These are phyloP conservation scores for Clitopilus passeckerianus DNA, from an alignment of 768 basidiomycete species.

Conservation along the genomic window DNA sequence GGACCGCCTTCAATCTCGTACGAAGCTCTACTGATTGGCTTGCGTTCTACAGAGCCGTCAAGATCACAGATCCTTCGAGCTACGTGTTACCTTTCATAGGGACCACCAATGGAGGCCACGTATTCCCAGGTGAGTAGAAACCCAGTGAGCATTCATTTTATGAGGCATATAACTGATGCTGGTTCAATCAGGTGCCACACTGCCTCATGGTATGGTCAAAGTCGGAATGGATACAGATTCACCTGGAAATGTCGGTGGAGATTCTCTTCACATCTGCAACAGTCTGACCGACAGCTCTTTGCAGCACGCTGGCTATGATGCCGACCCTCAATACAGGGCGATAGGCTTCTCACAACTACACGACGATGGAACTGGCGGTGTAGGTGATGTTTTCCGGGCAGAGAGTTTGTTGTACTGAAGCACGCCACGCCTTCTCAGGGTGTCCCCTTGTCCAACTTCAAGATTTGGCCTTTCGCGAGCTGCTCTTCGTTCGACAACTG, in stretches of 20 bases:
- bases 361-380: conserved; percentile 59
- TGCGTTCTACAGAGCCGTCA: not conserved
- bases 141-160: not conserved
- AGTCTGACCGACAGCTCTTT: not conserved
- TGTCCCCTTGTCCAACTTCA: conserved; percentile 57
- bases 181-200: conserved; percentile 43
- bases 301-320: conserved; percentile 46
- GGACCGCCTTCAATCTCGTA: not conserved
- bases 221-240: conserved; percentile 65
- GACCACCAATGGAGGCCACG: conserved; percentile 60
- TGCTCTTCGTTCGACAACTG: conserved; percentile 53
- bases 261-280: not conserved
- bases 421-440: conserved; percentile 22
- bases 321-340: conserved; percentile 32
- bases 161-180: not conserved
- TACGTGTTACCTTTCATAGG: conserved; percentile 61
- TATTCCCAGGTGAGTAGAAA: conserved; percentile 47
- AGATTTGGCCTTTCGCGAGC: conserved; percentile 47
- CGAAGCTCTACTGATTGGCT: not conserved
- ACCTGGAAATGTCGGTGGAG: conserved; percentile 43
- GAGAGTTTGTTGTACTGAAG: not conserved
- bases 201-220: conserved; percentile 71
- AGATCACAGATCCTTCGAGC: conserved; percentile 31
- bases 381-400: conserved; percentile 17
- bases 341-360: conserved; percentile 64